Conservation (phyloP, 2,329 filamentous ascomycete species). For the Penicillium concentricum region DNA sequence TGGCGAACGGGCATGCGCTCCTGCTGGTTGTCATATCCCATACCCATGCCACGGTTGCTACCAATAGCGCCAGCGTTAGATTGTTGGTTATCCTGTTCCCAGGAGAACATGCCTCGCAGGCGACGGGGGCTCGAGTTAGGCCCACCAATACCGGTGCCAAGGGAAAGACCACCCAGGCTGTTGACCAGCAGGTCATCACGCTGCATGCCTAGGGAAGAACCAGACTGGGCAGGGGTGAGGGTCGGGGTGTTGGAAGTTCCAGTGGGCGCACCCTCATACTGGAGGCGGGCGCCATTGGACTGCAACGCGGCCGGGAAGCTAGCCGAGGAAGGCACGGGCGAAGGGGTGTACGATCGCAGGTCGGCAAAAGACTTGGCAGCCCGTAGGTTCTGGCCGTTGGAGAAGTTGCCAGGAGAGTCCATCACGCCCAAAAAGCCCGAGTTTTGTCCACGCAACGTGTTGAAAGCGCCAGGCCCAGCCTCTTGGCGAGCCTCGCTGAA, state of each 20-base stretch:
- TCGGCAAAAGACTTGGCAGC: slow-evolving; percentile 97
- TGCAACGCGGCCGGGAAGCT: slow-evolving; percentile 74
- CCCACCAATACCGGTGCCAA: slow-evolving; percentile 51
- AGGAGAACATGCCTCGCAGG: slow-evolving; percentile 61
- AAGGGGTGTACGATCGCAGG: slow-evolving; percentile 89
- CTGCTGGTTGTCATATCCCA: slow-evolving; percentile 55
- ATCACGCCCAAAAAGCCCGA: slow-evolving; percentile 79
- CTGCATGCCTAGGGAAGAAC: slow-evolving; percentile 47
- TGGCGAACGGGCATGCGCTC: slow-evolving; percentile 60
- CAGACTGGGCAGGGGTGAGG: slow-evolving; percentile 60
- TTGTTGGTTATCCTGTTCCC: slow-evolving; percentile 54
- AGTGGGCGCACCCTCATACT: slow-evolving; percentile 57
- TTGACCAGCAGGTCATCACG: slow-evolving; percentile 63
- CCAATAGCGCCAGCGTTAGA: slow-evolving; percentile 58
- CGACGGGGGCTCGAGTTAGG: slow-evolving; percentile 57
- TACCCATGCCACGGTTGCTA: slow-evolving; percentile 63
- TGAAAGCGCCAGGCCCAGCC: slow-evolving; percentile 65
- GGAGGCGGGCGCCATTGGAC: slow-evolving; percentile 62
- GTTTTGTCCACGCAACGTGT: slow-evolving; percentile 71
- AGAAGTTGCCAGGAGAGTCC: slow-evolving; percentile 68
- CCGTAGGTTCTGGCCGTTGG: slow-evolving; percentile 75
- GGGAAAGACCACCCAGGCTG: slow-evolving; percentile 60
- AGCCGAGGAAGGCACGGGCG: slow-evolving; percentile 82
- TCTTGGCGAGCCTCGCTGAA: slow-evolving; percentile 81
- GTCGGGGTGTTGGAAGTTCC: slow-evolving; percentile 65